phyloP scores from a whole-genome alignment of 164 flowering plant species.

The Dillenia turbinata region DNA sequence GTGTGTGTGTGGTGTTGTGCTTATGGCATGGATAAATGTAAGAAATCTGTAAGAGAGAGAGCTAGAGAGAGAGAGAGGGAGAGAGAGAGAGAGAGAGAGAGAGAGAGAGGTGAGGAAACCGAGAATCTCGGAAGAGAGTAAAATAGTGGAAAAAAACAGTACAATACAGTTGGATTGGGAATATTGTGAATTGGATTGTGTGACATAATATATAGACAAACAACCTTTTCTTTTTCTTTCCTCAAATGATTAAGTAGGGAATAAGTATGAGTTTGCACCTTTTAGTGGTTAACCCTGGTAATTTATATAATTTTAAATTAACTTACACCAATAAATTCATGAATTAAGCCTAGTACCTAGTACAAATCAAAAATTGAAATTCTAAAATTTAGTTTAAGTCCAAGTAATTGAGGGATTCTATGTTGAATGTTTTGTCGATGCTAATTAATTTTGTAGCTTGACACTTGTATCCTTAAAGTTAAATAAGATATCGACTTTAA shows the following conservation, averaged over 20 bases:
- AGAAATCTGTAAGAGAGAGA: neutral
- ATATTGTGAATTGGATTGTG: constrained; percentile 21
- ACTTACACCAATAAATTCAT: no score
- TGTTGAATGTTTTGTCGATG: no score
- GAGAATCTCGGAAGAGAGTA: constrained; percentile 7
- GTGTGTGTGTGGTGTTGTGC: neutral
- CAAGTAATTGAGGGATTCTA: no score
- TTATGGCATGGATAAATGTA: neutral
- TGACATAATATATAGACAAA: no score
- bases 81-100: neutral
- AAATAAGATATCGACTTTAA: no score
- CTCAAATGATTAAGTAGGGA: neutral
- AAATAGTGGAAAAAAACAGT: constrained; percentile 1
- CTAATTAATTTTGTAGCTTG: no score
- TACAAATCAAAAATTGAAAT: no score
- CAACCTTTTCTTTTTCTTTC: neutral
- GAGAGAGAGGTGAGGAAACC: constrained; percentile 5
- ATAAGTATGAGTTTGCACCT: neutral
- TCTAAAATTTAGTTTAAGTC: no score
- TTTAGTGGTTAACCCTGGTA: no score
- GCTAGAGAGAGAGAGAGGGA: neutral
- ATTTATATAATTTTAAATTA: no score
- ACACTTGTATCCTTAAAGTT: no score
- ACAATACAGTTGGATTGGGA: constrained; percentile 31
- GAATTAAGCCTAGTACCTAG: no score